Conservation (phyloP, 345 rosid genomes). For the Lumnitzera racemosa region DNA sequence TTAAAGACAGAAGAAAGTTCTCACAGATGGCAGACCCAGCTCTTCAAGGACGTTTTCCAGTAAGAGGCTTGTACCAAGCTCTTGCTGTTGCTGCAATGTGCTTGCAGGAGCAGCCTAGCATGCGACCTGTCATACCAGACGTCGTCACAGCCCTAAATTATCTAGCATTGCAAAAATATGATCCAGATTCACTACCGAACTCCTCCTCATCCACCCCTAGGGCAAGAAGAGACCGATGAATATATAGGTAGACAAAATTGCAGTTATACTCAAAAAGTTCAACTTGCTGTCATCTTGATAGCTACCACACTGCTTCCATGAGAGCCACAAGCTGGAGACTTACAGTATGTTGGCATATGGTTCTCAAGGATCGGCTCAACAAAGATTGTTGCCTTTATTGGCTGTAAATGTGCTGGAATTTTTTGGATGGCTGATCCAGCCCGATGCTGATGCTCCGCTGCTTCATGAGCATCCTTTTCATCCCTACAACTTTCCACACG, state of each 20-base stretch:
- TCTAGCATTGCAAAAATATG: conserved; percentile 49
- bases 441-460: no score
- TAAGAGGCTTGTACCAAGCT: conserved; percentile 62
- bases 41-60: conserved; percentile 61
- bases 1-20: conserved; percentile 56
- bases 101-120: conserved; percentile 65
- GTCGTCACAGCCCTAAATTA: conserved; percentile 61
- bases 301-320: not conserved
- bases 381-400: no score
- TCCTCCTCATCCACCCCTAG: conserved; percentile 36
- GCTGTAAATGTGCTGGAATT: no score
- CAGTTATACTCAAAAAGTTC: not conserved
- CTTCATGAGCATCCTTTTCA: no score
- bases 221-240: conserved; percentile 33
- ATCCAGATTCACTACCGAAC: conserved; percentile 32
- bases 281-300: not conserved
- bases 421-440: no score
- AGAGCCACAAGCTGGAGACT: no score
- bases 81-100: conserved; percentile 81
- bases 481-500: no score
- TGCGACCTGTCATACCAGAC: conserved; percentile 62
- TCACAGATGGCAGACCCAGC: conserved; percentile 67
- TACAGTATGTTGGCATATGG: no score
- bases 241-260: not conserved
- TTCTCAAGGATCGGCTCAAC: no score